Conservation (phyloP, 176 grass and related monocot species). For the Saccharum officinarum region DNA sequence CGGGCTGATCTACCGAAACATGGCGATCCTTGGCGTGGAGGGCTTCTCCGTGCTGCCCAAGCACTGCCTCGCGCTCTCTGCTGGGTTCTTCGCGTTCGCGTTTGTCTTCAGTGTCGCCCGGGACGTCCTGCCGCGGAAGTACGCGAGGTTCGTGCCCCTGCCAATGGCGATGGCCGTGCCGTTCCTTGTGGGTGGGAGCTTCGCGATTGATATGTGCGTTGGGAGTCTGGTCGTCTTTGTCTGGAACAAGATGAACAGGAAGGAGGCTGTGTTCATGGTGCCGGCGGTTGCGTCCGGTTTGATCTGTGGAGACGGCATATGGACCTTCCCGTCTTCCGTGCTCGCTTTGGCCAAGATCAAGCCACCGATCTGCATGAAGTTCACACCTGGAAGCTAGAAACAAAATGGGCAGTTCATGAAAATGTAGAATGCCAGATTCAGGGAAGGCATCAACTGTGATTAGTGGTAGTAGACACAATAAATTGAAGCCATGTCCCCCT, state of each 20-base stretch:
- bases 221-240: too few species aligned
- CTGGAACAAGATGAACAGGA: too few species aligned
- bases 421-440: too few species aligned
- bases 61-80: constrained; percentile 64
- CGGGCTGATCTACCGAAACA: constrained; percentile 85
- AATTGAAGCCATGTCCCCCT: neutral
- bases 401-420: too few species aligned
- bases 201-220: too few species aligned
- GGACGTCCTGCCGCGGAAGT: constrained; percentile 55
- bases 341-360: too few species aligned
- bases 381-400: too few species aligned
- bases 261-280: constrained; percentile 41
- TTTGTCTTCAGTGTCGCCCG: constrained; percentile 38
- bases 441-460: neutral
- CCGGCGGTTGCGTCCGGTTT: constrained; percentile 83
- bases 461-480: neutral
- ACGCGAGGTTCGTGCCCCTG: constrained; percentile 53
- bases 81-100: constrained; percentile 79
- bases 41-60: constrained; percentile 63
- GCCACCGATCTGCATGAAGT: too few species aligned
- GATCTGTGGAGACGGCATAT: constrained; percentile 81
- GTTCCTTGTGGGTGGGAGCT: constrained; percentile 48
- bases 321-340: too few species aligned
- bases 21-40: constrained; percentile 87
- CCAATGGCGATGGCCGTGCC: constrained; percentile 97